Conservation (phyloP, 2,329 filamentous ascomycete genomes). For the Chaetomiaceae sp. region DNA sequence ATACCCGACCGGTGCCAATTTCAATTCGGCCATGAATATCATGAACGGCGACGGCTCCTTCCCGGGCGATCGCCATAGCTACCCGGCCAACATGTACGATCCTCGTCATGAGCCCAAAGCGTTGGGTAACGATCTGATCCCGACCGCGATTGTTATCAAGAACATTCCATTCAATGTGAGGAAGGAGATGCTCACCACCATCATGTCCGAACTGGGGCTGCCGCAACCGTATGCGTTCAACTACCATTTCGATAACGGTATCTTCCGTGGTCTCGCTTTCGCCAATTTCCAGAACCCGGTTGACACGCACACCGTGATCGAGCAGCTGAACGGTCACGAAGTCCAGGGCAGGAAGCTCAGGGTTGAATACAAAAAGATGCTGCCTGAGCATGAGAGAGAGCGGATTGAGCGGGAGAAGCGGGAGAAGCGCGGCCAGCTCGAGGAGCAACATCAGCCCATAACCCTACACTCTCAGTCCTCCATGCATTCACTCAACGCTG, state of each 20-base stretch:
- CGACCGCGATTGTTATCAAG: slow-evolving; percentile 98
- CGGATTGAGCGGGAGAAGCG: slow-evolving; percentile 96
- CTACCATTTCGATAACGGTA: slow-evolving; percentile 97
- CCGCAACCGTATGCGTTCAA: slow-evolving; percentile 98
- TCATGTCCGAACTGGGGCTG: slow-evolving; percentile 92
- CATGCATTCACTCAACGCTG: slow-evolving; percentile 72
- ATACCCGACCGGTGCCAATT: slow-evolving; percentile 22
- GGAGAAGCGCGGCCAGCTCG: slow-evolving; percentile 88
- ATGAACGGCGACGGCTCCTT: slow-evolving; percentile 25
- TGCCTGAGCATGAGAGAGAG: slow-evolving; percentile 89
- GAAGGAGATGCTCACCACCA: slow-evolving; percentile 86
- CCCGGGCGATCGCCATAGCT: slow-evolving; percentile 23
- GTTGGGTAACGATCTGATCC: slow-evolving; percentile 79
- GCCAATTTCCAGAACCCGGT: slow-evolving; percentile 96
- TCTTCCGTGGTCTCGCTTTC: slow-evolving; percentile 93
- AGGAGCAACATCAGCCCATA: slow-evolving; percentile 85
- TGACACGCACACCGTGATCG: slow-evolving; percentile 88
- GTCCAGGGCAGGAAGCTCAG: slow-evolving; percentile 89
- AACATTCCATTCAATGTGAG: slow-evolving; percentile 98
- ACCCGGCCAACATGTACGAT: slow-evolving; percentile 26
- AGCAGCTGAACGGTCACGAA: slow-evolving; percentile 92
- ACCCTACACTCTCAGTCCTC: slow-evolving; percentile 81
- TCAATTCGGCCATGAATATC: slow-evolving; percentile 22
- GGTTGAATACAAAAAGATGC: slow-evolving; percentile 99
- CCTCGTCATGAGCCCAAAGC: slow-evolving; percentile 27